Evolutionary conservation across 1,139 yeast genomes (phyloP).

Genomic region (Candida glucosophila): DNA sequence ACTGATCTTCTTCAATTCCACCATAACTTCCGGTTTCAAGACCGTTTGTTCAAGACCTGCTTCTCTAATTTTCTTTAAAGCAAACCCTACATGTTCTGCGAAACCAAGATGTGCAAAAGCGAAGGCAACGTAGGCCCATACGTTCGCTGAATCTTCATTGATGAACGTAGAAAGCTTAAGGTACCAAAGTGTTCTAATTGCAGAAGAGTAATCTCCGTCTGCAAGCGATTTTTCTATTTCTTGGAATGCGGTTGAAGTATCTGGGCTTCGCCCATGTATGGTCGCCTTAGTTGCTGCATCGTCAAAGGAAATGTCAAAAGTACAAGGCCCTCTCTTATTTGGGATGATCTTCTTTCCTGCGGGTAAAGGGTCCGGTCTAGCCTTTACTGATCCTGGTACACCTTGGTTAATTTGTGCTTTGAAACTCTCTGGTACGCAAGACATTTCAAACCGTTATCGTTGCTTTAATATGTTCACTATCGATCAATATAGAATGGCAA

Average conservation of each 20-base stretch:
- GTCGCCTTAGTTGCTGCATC: constrained; percentile 7
- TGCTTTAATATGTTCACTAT: too few relatives aligned
- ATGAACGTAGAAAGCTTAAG: constrained; percentile 8
- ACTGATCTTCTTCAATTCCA: constrained; percentile 9
- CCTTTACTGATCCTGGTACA: constrained; percentile 10
- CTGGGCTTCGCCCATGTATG: constrained; percentile 7
- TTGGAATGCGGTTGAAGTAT: constrained; percentile 7
- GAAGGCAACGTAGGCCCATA: constrained; percentile 11
- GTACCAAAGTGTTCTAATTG: constrained; percentile 9
- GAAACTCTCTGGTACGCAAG: constrained; percentile 9
- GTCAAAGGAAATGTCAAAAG: constrained; percentile 7
- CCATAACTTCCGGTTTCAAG: constrained; percentile 8
- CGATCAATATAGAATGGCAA: too few relatives aligned
- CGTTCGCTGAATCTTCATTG: constrained; percentile 10
- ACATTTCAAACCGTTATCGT: too few relatives aligned
- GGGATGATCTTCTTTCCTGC: constrained; percentile 10
- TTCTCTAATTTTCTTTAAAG: constrained; percentile 9
- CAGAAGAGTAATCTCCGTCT: constrained; percentile 7
- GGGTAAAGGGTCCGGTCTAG: constrained; percentile 11
- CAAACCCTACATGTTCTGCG: constrained; percentile 10
- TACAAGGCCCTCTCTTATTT: constrained; percentile 9
- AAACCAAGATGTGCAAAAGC: constrained; percentile 11
- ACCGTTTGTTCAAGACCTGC: constrained; percentile 10
- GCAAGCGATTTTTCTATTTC: constrained; percentile 7
- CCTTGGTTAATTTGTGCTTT: constrained; percentile 11